These are phyloP conservation scores for Cyphellophora europaea DNA, from an alignment of 2,329 filamentous ascomycete genomes.

Conservation along the genomic window DNA sequence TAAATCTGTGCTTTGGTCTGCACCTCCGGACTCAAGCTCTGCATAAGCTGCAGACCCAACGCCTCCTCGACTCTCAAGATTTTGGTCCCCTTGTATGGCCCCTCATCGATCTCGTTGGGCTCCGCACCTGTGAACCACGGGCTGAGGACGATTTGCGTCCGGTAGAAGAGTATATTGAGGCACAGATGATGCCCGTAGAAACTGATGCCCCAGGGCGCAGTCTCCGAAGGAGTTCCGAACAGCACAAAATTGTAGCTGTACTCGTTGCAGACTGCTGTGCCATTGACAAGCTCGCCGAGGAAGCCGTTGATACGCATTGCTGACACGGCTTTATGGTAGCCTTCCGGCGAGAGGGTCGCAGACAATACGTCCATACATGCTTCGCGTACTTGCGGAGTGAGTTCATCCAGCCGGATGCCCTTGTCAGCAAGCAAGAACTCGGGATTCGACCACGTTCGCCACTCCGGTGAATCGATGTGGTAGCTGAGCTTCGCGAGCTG, in stretches of 20 bases:
- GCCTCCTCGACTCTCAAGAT: conserved; percentile 58
- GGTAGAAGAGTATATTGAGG: conserved; percentile 59
- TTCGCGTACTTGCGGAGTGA: conserved; percentile 34
- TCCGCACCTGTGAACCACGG: conserved; percentile 76
- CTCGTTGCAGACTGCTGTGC: conserved; percentile 59
- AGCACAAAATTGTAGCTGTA: conserved; percentile 68
- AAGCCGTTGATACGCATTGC: conserved; percentile 71
- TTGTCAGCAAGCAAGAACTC: conserved; percentile 63
- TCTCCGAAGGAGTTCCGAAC: conserved; percentile 53
- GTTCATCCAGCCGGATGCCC: conserved; percentile 61
- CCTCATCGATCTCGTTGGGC: conserved; percentile 63
- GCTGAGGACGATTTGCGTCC: conserved; percentile 55
- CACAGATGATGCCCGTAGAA: conserved; percentile 76
- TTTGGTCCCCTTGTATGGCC: conserved; percentile 52
- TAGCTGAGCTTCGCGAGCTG: conserved; percentile 44
- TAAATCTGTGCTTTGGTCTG: conserved; percentile 49
- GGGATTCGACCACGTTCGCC: conserved; percentile 64
- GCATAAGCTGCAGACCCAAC: conserved; percentile 61
- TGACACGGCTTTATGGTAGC: conserved; percentile 58
- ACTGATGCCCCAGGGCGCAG: conserved; percentile 59
- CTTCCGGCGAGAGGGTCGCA: conserved; percentile 55
- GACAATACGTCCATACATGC: conserved; percentile 48
- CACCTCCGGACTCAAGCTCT: conserved; percentile 40
- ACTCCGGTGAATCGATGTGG: conserved; percentile 61
- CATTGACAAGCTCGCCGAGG: conserved; percentile 57